These are phyloP conservation scores for Metarhizium sp. DNA, from an alignment of 2,329 filamentous ascomycete species.

Conservation along the genomic window DNA sequence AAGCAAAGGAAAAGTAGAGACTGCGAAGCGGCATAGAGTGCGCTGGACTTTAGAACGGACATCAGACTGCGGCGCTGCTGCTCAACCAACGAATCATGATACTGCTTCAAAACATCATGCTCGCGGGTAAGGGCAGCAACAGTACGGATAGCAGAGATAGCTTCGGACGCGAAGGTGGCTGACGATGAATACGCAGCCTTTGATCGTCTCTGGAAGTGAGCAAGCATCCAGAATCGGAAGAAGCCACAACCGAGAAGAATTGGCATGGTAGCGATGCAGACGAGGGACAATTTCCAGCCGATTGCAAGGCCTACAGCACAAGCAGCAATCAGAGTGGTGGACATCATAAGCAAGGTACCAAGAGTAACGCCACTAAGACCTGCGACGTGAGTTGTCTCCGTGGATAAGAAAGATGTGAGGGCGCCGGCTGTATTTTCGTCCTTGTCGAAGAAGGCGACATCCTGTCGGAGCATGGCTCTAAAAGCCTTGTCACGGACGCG, in stretches of 20 bases:
- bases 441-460: constrained; percentile 83
- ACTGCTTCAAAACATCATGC: constrained; percentile 64
- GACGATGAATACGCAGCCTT: constrained; percentile 73
- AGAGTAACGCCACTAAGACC: constrained; percentile 82
- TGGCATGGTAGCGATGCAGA: constrained; percentile 71
- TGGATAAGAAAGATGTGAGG: constrained; percentile 79
- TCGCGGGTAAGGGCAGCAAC: constrained; percentile 88
- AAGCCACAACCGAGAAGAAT: constrained; percentile 74
- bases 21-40: constrained; percentile 76
- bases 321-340: constrained; percentile 69
- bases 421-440: constrained; percentile 86
- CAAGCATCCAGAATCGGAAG: constrained; percentile 76
- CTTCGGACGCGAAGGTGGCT: constrained; percentile 84
- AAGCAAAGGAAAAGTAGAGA: constrained; percentile 76
- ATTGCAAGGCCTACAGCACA: constrained; percentile 62
- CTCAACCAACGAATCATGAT: constrained; percentile 53
- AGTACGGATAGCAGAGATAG: constrained; percentile 86
- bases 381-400: constrained; percentile 79
- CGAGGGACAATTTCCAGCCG: constrained; percentile 81
- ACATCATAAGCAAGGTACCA: constrained; percentile 73
- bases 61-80: constrained; percentile 61
- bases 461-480: constrained; percentile 80
- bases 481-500: constrained; percentile 77
- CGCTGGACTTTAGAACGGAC: constrained; percentile 67
- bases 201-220: constrained; percentile 67